Conservation (phyloP, 305 asterid genomes). For the Fraxinus nigra region DNA sequence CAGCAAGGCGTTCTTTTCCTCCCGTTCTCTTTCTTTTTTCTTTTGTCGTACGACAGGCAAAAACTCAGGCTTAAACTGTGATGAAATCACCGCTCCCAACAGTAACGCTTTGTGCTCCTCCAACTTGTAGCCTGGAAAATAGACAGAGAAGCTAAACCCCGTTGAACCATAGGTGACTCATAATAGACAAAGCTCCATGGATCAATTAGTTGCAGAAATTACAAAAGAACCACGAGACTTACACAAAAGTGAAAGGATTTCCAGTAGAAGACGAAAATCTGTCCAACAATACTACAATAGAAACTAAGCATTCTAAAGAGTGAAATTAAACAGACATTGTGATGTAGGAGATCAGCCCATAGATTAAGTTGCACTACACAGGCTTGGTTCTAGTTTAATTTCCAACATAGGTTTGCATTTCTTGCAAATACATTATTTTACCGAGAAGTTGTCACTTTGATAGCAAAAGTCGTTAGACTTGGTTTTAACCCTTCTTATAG, state of each 20-base stretch:
- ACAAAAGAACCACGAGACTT: background rate
- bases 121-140: background rate
- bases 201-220: background rate
- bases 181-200: background rate
- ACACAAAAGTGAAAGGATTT: background rate
- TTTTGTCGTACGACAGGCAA: background rate
- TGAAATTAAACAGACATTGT: background rate
- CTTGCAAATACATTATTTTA: background rate
- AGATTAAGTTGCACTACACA: background rate
- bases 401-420: background rate
- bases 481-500: background rate
- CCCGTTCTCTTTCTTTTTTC: background rate
- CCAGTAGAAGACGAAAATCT: background rate
- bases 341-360: background rate
- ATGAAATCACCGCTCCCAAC: background rate
- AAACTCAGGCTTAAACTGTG: background rate
- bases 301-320: background rate
- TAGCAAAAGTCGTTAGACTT: background rate
- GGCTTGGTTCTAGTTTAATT: background rate
- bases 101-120: background rate
- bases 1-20: background rate
- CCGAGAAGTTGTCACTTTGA: background rate
- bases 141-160: background rate
- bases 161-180: background rate
- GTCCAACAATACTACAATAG: background rate